Base-by-base conservation (phyloP, 1,284 basidiomycete species). In the Laetiporus sulphureus region DNA sequence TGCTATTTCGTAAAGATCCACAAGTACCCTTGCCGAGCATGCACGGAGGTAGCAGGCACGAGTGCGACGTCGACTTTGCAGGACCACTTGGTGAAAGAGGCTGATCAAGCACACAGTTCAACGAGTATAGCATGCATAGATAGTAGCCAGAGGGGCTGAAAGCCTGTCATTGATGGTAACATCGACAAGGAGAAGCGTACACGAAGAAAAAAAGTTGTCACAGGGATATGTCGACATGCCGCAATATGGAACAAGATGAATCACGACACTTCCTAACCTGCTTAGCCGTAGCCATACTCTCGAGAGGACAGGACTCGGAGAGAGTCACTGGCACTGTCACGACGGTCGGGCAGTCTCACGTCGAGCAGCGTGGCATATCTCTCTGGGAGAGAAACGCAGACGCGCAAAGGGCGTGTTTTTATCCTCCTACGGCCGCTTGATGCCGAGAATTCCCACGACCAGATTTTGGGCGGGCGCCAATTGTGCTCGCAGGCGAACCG, bases 191-290 rank as follows among this genome's bases (percentile, higher is more conserved):
- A n/a, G n/a, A n/a, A n/a, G n/a, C n/a, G n/a, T n/a, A n/a, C n/a
- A n/a, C n/a, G n/a, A n/a, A n/a, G n/a, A n/a, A n/a, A n/a, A n/a
- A n/a, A n/a, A n/a, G n/a, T n/a, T 65, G 62, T 64, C 50, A 62
- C 63, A 65, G 55, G 62, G 50, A 47, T 38, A 54, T 61, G 56
- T 66, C 64, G 64, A 65, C 64, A 66, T 66, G 64, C 62, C 59
- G 60, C 54, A 59, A 59, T 57, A 65, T 65, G 44, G 43, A 48
- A n/a, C 30, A 48, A 43, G 24, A 41, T 60, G 49, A 50, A 53
- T 59, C 57, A 57, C 63, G 57, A 65, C 64, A 66, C 64, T 66
- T 65, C 64, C 64, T 66, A 65, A 53, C 62, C 62, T 66, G 64
- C 47, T 53, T 59, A 48, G 51, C 48, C 42, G 36, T 50, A 50